phyloP scores from a whole-genome alignment of 2,329 filamentous ascomycete species.

The Pyrenophora graminea region DNA sequence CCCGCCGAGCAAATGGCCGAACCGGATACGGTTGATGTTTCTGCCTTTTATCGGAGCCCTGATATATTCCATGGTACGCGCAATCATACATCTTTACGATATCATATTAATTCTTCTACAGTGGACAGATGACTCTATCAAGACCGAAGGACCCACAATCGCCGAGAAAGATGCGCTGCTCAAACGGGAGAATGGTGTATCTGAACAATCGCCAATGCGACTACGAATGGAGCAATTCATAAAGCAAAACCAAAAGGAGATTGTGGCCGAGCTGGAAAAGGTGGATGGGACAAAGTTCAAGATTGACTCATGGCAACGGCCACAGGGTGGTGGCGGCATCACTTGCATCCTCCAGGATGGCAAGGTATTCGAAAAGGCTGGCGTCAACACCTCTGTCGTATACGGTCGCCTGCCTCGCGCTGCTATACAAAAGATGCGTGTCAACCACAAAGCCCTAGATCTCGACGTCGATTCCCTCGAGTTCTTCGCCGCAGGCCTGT shows the following conservation, averaged over 20 bases:
- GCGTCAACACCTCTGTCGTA: slow-evolving; percentile 92
- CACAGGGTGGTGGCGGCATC: slow-evolving; percentile 88
- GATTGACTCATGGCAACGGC: slow-evolving; percentile 83
- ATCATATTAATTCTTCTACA: slow-evolving; percentile 18
- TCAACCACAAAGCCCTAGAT: slow-evolving; percentile 89
- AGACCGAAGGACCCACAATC: slow-evolving; percentile 68
- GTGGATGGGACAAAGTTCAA: slow-evolving; percentile 84
- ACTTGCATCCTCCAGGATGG: slow-evolving; percentile 95
- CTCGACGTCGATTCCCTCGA: slow-evolving; percentile 79
- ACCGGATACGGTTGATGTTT: slow-evolving; percentile 51
- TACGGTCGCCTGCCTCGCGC: slow-evolving; percentile 87
- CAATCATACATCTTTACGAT: too few relatives aligned
- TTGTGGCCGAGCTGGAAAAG: slow-evolving; percentile 79
- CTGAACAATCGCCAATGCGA: slow-evolving; percentile 85
- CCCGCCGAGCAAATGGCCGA: slow-evolving; percentile 42
- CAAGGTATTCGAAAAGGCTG: slow-evolving; percentile 96
- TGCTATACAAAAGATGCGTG: slow-evolving; percentile 82
- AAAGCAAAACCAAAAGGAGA: slow-evolving; percentile 86
- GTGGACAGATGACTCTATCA: slow-evolving; percentile 46
- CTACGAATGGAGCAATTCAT: slow-evolving; percentile 97
- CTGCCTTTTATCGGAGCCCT: slow-evolving; percentile 59
- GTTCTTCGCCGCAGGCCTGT: slow-evolving; percentile 94
- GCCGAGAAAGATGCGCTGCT: slow-evolving; percentile 81
- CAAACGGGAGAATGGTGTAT: slow-evolving; percentile 78
- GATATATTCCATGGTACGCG: slow-evolving; percentile 62